Evolutionary conservation across 2,329 filamentous ascomycete genomes (phyloP), one percentile per base, ranked within the genome.

Genomic region (Ploettnerulaceae sp.): DNA sequence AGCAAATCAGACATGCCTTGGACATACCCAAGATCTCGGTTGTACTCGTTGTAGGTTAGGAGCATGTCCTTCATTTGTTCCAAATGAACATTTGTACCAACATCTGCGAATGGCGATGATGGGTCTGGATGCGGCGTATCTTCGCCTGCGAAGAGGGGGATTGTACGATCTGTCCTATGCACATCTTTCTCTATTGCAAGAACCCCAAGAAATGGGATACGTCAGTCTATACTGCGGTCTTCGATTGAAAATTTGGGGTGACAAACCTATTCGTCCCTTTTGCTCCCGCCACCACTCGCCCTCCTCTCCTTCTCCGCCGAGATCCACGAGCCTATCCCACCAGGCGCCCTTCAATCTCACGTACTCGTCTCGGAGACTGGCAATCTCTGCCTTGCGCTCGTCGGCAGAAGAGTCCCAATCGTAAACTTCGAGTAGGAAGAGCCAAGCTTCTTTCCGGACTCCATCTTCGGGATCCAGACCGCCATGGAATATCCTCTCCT

Each of bases 21-120:
- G 1, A 98, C 93, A 63, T 98, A 98, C 38, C 94, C 93, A 2
- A 98, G 77, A 48, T 93, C 88, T 49, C 82, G 86, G 70, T 98
- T 98, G 69, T 94, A 94, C 69, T 98, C 93, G 64, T 98, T 97
- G 67, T 98, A 98, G 0, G 93, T 97, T 14, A 98, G 76, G 0
- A 98, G 82, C 87, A 98, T 95, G 65, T 98, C 93, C 69, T 98
- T 98, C 80, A 98, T 87, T 70, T 98, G 93, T 68, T 98, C 93
- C 54, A 98, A 77, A 66, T 98, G 93, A 5, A 96, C 90, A 60
- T 98, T 98, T 36, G 93, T 98, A 53, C 93, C 93, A 3, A 83
- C 79, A 34, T 90, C 86, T 9, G 91, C 88, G 66, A 97, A 98
- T 0, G 93, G 91, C 0, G 91, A 97, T 52, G 91, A 87, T 0